phyloP scores from a whole-genome alignment of 306 rosid species.

The Quercus rubra region DNA sequence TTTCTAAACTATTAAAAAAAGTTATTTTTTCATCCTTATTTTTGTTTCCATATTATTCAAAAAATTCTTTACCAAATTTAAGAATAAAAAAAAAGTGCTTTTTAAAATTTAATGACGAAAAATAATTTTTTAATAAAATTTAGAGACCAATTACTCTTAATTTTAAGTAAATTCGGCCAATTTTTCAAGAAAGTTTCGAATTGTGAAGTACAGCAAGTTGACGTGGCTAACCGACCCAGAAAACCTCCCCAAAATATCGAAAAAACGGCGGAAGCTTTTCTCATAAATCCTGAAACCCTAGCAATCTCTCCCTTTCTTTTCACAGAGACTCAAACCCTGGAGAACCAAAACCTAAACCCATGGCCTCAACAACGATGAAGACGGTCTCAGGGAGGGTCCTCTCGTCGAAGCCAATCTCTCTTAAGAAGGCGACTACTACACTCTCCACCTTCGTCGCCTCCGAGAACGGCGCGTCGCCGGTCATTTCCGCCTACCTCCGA shows the following conservation, averaged over 20 bases:
- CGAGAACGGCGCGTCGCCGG: constrained; percentile 36
- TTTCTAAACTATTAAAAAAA: rapidly evolving
- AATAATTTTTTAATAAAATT: too few species aligned
- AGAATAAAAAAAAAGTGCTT: too few species aligned
- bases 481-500: constrained; percentile 33
- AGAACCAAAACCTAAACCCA: not conserved
- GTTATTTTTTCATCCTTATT: rapidly evolving
- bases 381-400: constrained; percentile 24
- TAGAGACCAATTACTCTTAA: rapidly evolving
- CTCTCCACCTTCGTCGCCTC: constrained; percentile 33
- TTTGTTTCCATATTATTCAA: rapidly evolving
- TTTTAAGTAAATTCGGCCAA: too few species aligned
- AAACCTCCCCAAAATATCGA: too few species aligned
- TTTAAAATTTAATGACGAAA: rapidly evolving
- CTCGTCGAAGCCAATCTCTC: constrained; percentile 43
- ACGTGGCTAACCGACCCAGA: too few species aligned
- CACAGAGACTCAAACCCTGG: not conserved
- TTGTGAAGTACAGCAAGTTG: too few species aligned
- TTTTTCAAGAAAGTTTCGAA: too few species aligned
- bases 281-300: not conserved
- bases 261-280: not conserved
- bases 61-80: too few species aligned
- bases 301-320: not conserved
- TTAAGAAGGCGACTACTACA: constrained; percentile 39
- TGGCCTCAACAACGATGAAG: constrained; percentile 34